Evolutionary conservation across 116 monocot species (phyloP), one percentile per base, ranked within the genome.

Genomic region (Zostera marina): DNA sequence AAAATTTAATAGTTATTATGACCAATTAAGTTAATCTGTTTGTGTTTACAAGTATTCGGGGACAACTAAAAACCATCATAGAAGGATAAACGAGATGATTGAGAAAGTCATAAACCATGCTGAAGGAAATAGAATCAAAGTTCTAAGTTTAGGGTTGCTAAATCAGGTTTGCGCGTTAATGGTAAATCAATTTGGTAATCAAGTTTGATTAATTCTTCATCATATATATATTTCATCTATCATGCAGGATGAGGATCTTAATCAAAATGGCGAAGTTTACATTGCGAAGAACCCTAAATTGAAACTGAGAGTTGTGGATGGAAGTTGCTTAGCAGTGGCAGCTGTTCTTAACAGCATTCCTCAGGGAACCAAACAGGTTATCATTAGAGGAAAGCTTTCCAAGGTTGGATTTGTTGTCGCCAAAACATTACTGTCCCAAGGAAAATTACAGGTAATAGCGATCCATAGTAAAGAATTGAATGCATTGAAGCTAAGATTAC

Each of bases 251-350:
- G 79, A 72, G 57, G 82, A 85, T 43, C 57, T 89, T 0, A 96
- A 96, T 68, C 56, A 53, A 54, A 65, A 72, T 54, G 96, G 96
- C 1, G 76, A 83, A 21, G 39, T 89, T 17, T 89, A 76, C 61
- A 21, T 83, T 41, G 76, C 56, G 9, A 88, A 83, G 66, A 71
- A 82, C 66, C 89, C 89, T 61, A 85, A 80, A 49, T 63, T 96
- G 1, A 56, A 73, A 25, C 19, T 85, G 19, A 89, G 68, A 74
- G 72, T 96, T 53, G 70, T 81, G 8, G 89, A 96, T 71, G 96
- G 96, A 58, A 89, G 76, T 56, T 76, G 82, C 66, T 83, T 96
- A 47, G 89, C 96, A 32, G 60, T 78, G 11, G 96, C 89, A 22
- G 73, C 85, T 22, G 72, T 89, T 24, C 67, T 96, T 13, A 74